Evolutionary conservation across 148 eudicot species (phyloP).

Genomic region (Euryodendron excelsum): DNA sequence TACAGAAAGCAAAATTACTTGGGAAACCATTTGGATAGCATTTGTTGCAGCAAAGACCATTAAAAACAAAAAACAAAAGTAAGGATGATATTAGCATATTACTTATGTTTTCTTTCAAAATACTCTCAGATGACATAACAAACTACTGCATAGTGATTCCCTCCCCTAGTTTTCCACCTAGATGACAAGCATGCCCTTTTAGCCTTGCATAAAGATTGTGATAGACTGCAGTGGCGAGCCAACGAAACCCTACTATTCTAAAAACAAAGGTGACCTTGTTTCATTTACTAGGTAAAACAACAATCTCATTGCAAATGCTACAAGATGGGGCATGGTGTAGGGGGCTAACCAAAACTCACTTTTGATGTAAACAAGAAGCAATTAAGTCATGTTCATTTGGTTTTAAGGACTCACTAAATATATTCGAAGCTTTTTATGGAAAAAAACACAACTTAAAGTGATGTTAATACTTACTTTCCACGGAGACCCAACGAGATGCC

Average conservation of each 20-base stretch:
- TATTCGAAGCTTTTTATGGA: neutral
- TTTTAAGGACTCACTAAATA: no score
- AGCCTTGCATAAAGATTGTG: neutral
- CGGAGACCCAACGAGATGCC: slow-evolving; percentile 75
- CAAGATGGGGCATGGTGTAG: neutral
- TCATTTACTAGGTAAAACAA: neutral
- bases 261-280: neutral
- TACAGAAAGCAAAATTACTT: neutral
- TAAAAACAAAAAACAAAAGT: neutral
- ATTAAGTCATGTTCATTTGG: neutral
- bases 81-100: no score
- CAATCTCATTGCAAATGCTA: neutral
- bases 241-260: neutral
- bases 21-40: neutral
- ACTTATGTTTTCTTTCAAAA: neutral
- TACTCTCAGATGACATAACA: neutral
- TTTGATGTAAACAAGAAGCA: neutral
- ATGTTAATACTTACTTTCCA: slow-evolving; percentile 70
- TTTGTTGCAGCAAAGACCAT: neutral
- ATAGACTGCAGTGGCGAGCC: no score
- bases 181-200: neutral
- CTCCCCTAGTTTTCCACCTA: neutral
- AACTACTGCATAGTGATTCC: neutral
- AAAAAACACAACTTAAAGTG: neutral
- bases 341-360: slow-evolving; percentile 1